Conservation (phyloP, 257 asterid genomes). For the Coffea canephora region DNA sequence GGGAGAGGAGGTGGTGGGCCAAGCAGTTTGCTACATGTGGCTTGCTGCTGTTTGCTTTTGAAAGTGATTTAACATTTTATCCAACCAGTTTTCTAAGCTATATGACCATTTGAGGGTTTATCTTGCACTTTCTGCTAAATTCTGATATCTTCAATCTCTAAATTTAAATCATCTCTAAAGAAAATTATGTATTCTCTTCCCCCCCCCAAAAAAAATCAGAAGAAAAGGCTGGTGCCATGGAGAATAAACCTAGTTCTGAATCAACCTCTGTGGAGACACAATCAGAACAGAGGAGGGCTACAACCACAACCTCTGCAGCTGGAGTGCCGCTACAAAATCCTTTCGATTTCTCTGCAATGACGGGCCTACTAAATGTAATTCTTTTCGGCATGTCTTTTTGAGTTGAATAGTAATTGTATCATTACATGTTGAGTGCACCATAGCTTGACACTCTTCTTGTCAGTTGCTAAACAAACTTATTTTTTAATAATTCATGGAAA, state of each 20-base stretch:
- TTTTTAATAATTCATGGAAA: background rate
- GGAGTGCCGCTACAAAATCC: slow-evolving; percentile 64
- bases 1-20: background rate
- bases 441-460: background rate
- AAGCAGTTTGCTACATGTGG: background rate
- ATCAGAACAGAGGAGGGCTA: slow-evolving; percentile 46
- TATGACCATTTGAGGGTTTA: background rate
- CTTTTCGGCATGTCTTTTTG: background rate
- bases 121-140: background rate
- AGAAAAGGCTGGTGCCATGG: slow-evolving; percentile 49
- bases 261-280: slow-evolving; percentile 38
- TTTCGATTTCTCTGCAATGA: slow-evolving; percentile 83
- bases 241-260: slow-evolving; percentile 33
- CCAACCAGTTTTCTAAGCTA: background rate
- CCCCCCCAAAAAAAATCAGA: slow-evolving; percentile 25
- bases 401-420: slow-evolving; percentile 2
- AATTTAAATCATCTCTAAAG: background rate
- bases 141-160: background rate
- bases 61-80: background rate
- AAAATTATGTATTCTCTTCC: background rate
- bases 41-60: background rate
- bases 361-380: slow-evolving; percentile 81
- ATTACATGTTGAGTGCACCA: background rate
- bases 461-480: background rate
- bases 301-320: slow-evolving; percentile 42